Evolutionary conservation across 2,329 filamentous ascomycete genomes (phyloP).

Genomic region (Simplicillium sp.): DNA sequence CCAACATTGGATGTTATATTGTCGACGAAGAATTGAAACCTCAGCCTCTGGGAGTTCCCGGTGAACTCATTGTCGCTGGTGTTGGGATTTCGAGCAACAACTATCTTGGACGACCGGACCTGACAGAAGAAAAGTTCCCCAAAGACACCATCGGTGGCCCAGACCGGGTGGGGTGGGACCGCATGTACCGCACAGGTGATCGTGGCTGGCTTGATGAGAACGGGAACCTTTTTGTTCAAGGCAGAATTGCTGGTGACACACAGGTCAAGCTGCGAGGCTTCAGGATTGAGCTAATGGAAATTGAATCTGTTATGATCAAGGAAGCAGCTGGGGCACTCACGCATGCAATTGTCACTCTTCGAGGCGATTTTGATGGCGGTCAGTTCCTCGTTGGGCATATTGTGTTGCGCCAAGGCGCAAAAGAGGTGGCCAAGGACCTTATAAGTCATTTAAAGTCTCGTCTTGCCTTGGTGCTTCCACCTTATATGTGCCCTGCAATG

Average conservation of each 20-base stretch:
- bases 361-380: not conserved
- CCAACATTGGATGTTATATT: conserved; percentile 26
- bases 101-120: conserved; percentile 22
- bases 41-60: conserved; percentile 8
- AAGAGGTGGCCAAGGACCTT: not conserved
- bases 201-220: conserved; percentile 16
- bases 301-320: conserved; percentile 9
- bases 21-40: conserved; percentile 19
- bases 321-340: conserved; percentile 2
- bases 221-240: conserved; percentile 18
- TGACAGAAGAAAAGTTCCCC: conserved; percentile 2
- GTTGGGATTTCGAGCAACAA: conserved; percentile 25
- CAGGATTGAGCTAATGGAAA: conserved; percentile 31
- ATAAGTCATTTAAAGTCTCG: not conserved
- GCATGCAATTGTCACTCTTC: conserved; percentile 7
- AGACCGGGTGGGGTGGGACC: not conserved
- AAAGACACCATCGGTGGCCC: not conserved
- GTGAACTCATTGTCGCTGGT: conserved; percentile 16
- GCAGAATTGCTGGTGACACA: conserved; percentile 23
- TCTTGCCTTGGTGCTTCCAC: not conserved
- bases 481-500: conserved; percentile 1
- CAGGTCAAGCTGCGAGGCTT: conserved; percentile 29
- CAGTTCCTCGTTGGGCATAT: conserved; percentile 14
- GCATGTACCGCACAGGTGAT: conserved; percentile 26
- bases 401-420: conserved; percentile 1